These are phyloP conservation scores for Inga leiocalycina DNA, from an alignment of 306 rosid genomes.

Conservation along the genomic window DNA sequence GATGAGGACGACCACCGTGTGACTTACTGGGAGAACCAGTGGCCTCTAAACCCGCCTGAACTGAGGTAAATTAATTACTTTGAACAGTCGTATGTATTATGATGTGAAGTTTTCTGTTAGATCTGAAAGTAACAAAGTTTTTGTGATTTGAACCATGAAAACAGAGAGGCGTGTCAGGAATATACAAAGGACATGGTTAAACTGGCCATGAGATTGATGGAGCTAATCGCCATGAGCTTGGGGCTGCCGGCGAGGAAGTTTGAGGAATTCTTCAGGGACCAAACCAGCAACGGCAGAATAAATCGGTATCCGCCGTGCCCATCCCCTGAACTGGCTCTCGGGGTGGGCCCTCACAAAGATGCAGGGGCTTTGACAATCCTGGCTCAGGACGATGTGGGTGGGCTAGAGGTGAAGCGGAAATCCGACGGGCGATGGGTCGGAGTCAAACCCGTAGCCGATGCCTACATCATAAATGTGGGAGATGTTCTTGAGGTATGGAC, in stretches of 20 bases:
- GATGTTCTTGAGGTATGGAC: slow-evolving; percentile 66
- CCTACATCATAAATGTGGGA: slow-evolving; percentile 74
- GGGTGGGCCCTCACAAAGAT: slow-evolving; percentile 91
- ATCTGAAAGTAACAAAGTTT: background rate
- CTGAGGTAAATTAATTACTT: slow-evolving; percentile 62
- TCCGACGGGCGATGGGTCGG: slow-evolving; percentile 74
- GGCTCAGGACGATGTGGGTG: slow-evolving; percentile 76
- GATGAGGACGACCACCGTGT: background rate
- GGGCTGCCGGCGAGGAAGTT: slow-evolving; percentile 54
- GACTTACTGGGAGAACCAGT: slow-evolving; percentile 44
- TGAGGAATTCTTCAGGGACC: slow-evolving; percentile 52
- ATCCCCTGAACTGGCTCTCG: slow-evolving; percentile 71
- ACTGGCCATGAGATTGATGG: slow-evolving; percentile 62
- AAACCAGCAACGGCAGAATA: slow-evolving; percentile 57
- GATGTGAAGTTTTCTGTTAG: background rate
- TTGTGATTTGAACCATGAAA: background rate
- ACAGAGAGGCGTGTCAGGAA: slow-evolving; percentile 65
- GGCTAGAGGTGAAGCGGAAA: slow-evolving; percentile 64
- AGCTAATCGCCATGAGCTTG: slow-evolving; percentile 60
- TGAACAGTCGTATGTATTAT: too few relatives aligned
- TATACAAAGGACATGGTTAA: slow-evolving; percentile 62
- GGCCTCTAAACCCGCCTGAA: slow-evolving; percentile 65
- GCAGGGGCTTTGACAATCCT: slow-evolving; percentile 71
- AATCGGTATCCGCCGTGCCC: slow-evolving; percentile 83
- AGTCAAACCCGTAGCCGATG: slow-evolving; percentile 61